These are phyloP conservation scores for Plantago elongata DNA, from an alignment of 257 asterid genomes.

Conservation along the genomic window DNA sequence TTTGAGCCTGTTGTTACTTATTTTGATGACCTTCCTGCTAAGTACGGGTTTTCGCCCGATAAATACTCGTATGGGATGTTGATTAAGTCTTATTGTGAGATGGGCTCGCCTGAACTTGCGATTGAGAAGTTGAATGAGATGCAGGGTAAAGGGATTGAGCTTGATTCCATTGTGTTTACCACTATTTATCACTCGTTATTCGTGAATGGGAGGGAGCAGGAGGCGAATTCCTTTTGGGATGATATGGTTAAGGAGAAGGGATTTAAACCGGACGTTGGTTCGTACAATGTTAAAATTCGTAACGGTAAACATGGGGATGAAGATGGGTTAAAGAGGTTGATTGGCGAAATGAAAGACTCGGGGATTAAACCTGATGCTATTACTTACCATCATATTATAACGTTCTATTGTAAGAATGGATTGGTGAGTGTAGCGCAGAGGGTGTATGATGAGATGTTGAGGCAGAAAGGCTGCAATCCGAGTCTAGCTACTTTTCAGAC, in stretches of 20 bases:
- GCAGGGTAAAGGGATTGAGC: neutral
- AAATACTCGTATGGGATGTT: too few relatives aligned
- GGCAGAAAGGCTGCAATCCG: conserved; percentile 44
- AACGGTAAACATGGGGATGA: conserved; percentile 23
- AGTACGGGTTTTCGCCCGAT: neutral
- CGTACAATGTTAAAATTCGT: too few relatives aligned
- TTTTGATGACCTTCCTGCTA: neutral
- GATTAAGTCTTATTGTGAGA: too few relatives aligned
- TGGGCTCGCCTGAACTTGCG: neutral
- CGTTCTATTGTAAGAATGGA: conserved; percentile 46
- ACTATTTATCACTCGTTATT: neutral
- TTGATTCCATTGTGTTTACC: neutral
- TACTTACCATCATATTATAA: conserved; percentile 63
- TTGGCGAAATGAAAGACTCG: conserved; percentile 51
- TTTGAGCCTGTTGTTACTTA: neutral
- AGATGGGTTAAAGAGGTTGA: conserved; percentile 45
- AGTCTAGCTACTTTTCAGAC: conserved; percentile 65
- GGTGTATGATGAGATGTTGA: conserved; percentile 48
- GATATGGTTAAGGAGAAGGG: neutral
- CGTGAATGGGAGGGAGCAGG: neutral
- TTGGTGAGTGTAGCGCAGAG: conserved; percentile 64
- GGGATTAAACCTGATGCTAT: conserved; percentile 56
- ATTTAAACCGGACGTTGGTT: neutral
- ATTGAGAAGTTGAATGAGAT: neutral
- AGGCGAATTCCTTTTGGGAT: neutral